Base-by-base conservation (phyloP, 768 basidiomycete species). In the Lactarius akahatsu region DNA sequence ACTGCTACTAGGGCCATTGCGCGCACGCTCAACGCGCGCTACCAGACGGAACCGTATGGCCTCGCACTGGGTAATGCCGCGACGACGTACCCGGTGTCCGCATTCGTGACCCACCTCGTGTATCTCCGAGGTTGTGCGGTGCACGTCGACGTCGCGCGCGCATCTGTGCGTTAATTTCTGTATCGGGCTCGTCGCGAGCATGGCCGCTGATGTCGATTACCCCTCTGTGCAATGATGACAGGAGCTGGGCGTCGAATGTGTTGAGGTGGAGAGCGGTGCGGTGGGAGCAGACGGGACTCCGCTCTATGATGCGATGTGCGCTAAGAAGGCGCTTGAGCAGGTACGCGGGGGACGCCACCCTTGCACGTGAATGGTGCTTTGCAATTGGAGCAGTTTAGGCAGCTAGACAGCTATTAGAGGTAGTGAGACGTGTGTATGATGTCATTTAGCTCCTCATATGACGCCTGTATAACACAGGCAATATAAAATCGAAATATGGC, bases 71-170 rank as follows among this genome's bases (percentile, higher is more conserved):
- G 85, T n/a, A 81, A 82, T 72, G 81, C 80, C 13, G 80, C 77
- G 57, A 87, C 86, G 4, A 83, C 80, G 23, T 92, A 90, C 72
- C 91, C 91, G 6, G 76, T 86, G 6, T 90, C 90, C 20, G 89
- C 91, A 1, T 92, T 94, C 73, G 79, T 97, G 66, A 94, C 92
- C 6, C 93, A 96, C 76, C 75, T 97, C 32, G 85, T 95, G 4
- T 89, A 90, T 76, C 81, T 95, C 11, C 82, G 85, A 71, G 87
- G 83, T 2, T 83, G 86, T 4, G 72, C 73, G 10, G 83, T 97
- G 10, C 69, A 76, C 0, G 85, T 96, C 28, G 88, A 96, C 73
- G 79, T 80, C 45, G 74, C 75, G 56, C 76, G 75, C 11, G 83
- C 95, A 57, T 83, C 82, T 52, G 94, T 93, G 71, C 73, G 87